phyloP scores from a whole-genome alignment of 257 asterid species.

The Petunia axillaris region DNA sequence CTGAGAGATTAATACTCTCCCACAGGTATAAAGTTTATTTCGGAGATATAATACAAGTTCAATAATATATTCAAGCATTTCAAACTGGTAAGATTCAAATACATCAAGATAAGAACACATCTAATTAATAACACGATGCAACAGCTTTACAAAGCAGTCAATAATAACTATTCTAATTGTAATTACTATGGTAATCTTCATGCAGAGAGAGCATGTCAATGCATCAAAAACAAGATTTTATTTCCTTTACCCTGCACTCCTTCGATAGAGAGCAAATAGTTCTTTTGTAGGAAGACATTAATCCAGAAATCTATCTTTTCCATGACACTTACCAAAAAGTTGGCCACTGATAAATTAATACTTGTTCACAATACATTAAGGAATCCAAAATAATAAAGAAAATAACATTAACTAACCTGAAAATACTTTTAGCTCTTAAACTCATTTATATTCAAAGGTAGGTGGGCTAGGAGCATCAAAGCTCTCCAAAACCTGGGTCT shows the following conservation, averaged over 20 bases:
- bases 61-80: not conserved
- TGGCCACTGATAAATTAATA: not conserved
- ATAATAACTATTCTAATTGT: not conserved
- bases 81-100: not conserved
- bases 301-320: not conserved
- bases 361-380: slow-evolving; percentile 6
- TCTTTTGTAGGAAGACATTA: not conserved
- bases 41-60: not conserved
- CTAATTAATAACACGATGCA: not conserved
- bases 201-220: not conserved
- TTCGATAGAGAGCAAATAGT: not conserved
- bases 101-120: not conserved
- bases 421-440: not conserved
- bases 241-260: not conserved
- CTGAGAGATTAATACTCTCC: not conserved
- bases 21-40: not conserved
- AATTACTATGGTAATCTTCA: not conserved
- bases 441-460: slow-evolving; percentile 80
- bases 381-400: slow-evolving; percentile 17
- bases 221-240: not conserved
- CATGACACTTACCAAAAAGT: slow-evolving; percentile 7
- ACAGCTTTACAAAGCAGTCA: not conserved
- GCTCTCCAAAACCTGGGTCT: slow-evolving; percentile 91
- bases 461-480: slow-evolving; percentile 92
- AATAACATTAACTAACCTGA: not conserved